Base-by-base conservation (phyloP, 768 basidiomycete species). In the Pisolithus microcarpus region DNA sequence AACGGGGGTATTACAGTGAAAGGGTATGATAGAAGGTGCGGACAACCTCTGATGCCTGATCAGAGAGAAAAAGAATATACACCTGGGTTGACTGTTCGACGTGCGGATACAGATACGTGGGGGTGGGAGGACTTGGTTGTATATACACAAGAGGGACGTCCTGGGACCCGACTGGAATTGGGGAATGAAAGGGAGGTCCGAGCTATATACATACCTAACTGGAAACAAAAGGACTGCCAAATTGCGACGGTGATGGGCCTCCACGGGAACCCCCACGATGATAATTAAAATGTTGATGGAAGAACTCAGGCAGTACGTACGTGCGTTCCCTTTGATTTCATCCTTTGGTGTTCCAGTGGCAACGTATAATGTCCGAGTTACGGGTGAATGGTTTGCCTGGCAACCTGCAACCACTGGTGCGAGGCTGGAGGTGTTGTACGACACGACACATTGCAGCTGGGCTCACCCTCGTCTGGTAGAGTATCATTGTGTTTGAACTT, bases 41-140 rank as follows among this genome's bases (percentile, higher is more conserved):
- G 13, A 13, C 18, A 34, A 31, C 37, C 46, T 10, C 38, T 59
- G 65, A 63, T 65, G 34, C 64, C 64, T 57, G 64, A 63, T 63
- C 64, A 63, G 34, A 40, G 28, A 36, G 45, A 18, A 36, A 19
- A 18, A 28, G 7, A 26, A 26, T 1, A 53, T 16, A 28, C n/a
- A 18, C 15, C 7, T n/a, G 15, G 26, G 37, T 19, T 36, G 26
- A 38, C 34, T 9, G 24, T n/a, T 48, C 42, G 49, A 43, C 16
- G 30, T 11, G 28, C 18, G 9, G 38, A 48, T 23, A 48, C 40
- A 48, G 51, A 43, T 43, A 6, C 21, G 3, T 48, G 34, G 23
- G 31, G 28, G 26, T 18, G 42, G 28, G 43, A 38, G 18, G 6
- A 26, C 24, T n/a, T 52, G n/a, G 15, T 39, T 19, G 34, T 38